Conservation (phyloP, 192 early-diverging fungal species). For the Umbelopsis sp. region DNA sequence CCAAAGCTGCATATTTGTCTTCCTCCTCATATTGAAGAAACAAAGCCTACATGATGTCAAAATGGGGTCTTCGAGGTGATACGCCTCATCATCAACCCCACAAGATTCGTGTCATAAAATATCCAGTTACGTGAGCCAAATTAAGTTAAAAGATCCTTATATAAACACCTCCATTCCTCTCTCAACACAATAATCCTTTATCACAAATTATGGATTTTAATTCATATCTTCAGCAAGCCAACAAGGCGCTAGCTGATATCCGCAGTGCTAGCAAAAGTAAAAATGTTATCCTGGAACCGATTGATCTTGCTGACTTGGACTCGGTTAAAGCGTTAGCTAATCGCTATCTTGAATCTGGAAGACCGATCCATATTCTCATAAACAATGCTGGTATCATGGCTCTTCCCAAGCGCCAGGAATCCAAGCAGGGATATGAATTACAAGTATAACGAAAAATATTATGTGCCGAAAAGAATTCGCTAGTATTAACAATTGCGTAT, state of each 20-base stretch:
- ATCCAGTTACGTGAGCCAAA: no score
- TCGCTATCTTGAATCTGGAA: constrained; percentile 18
- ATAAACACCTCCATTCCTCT: no score
- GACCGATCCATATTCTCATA: constrained; percentile 29
- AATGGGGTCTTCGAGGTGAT: no score
- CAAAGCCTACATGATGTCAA: no score
- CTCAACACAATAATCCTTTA: no score
- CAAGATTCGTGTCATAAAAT: background rate
- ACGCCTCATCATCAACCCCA: no score
- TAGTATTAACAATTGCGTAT: no score
- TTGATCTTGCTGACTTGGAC: constrained; percentile 29
- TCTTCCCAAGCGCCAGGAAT: background rate
- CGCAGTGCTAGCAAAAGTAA: background rate
- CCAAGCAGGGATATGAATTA: constrained; percentile 26
- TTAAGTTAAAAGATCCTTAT: no score
- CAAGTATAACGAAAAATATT: background rate
- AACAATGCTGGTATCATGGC: constrained; percentile 39
- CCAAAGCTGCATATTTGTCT: no score
- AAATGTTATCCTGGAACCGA: constrained; percentile 1
- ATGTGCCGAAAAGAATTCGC: no score
- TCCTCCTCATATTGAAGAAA: no score
- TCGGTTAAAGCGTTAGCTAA: constrained; percentile 26
- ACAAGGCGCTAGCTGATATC: constrained; percentile 19
- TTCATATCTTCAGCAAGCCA: background rate
- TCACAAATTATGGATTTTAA: background rate